A percentile compares a stretch with the other conserved stretches of the same genome.
Conservation (phyloP, 2,329 filamentous ascomycete species). For the Aspergillus melleus region DNA sequence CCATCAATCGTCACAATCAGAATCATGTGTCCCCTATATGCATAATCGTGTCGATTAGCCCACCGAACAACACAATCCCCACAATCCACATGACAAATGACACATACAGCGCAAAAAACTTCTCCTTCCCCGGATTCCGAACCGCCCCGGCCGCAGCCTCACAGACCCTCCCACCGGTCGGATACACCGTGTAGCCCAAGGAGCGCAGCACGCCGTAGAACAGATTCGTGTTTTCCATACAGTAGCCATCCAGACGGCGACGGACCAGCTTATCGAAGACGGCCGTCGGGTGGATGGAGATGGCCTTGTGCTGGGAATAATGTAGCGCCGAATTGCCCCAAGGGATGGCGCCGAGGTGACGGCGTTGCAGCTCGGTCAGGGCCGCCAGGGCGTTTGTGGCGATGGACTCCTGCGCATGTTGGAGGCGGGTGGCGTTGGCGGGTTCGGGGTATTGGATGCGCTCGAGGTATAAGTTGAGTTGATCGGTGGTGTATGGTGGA, state of each 20-base stretch:
- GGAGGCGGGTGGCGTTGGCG: conserved; percentile 19
- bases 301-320: conserved; percentile 50
- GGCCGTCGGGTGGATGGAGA: conserved; percentile 51
- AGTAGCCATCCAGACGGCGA: conserved; percentile 57
- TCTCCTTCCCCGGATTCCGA: conserved; percentile 27
- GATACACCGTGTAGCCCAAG: conserved; percentile 56
- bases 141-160: conserved; percentile 31
- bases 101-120: conserved; percentile 50
- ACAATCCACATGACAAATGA: background rate
- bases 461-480: conserved; percentile 38
- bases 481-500: conserved; percentile 33
- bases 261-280: conserved; percentile 57
- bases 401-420: conserved; percentile 29
- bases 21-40: conserved; percentile 55
- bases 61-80: too few relatives aligned
- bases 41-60: background rate
- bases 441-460: conserved; percentile 29
- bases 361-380: conserved; percentile 37
- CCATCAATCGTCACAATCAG: conserved; percentile 59
- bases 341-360: conserved; percentile 51
- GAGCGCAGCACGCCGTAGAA: conserved; percentile 54
- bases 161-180: conserved; percentile 54
- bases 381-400: conserved; percentile 31
- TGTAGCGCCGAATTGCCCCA: conserved; percentile 61
- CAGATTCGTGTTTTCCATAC: conserved; percentile 60